Evolutionary conservation across 768 basidiomycete genomes (phyloP), one percentile per base, ranked within the genome.

Genomic region (Hydnomerulius pinastri): DNA sequence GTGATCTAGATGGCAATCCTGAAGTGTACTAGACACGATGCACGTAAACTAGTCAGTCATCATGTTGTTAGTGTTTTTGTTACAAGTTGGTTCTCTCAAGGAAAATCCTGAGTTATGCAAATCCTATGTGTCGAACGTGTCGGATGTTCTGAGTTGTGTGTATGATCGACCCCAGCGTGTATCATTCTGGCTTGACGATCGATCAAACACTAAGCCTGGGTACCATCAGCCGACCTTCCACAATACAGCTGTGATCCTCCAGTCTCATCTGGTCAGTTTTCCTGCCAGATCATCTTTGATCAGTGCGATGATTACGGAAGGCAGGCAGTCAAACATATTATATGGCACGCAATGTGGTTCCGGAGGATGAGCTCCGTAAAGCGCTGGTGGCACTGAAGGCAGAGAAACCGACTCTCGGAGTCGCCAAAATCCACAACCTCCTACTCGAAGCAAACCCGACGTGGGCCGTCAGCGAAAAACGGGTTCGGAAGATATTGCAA

Each of bases 401-500:
- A 13, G 70, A 72, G 36, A 73, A 90, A 40, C 85, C 90, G 0
- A 67, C 75, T 0, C 74, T 89, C 17, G 92, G 92, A 3, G 81
- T 90, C 35, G 61, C 75, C 15, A 94, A 91, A 69, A 74, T 91
- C 3, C 86, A 90, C 48, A 71, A 78, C 2, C 74, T 81, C 6
- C 70, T 94, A 8, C 77, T 86, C 11, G 66, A 74, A 11, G 69
- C 72, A 9, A 70, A 88, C 56, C 80, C 87, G 2, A 73, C 78
- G 20, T 94, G 90, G 90, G 66, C 77, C 0, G 88, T 93, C 55
- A 90, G 89, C 64, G 92, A 94, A 67, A 93, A 92, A 61, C 80
- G 92, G 20, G 77, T 86, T 4, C 73, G 84, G 40, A 92, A 89
- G 66, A 70, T 88, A 41, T 70, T 93, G 2, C 85, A 87, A 55